Evolutionary conservation across 768 basidiomycete genomes (phyloP).

Genomic region (Pleurotus ostreatus): DNA sequence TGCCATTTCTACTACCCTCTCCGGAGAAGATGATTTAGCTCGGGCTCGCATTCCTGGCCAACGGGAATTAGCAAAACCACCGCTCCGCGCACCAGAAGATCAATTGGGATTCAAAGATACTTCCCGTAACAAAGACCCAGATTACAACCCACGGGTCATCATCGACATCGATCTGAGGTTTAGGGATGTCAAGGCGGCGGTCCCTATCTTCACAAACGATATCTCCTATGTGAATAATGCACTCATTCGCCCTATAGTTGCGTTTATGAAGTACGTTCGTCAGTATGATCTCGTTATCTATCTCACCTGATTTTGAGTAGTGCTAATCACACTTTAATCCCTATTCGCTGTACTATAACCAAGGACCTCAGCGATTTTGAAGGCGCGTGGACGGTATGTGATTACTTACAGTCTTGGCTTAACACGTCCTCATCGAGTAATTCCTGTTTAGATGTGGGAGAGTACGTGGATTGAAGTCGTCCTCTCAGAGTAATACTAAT

Average conservation of each 20-base stretch:
- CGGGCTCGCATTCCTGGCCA: slow-evolving; percentile 76
- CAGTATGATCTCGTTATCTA: background rate
- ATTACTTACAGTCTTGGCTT: background rate
- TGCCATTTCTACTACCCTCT: slow-evolving; percentile 69
- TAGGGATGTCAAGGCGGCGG: slow-evolving; percentile 90
- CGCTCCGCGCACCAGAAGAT: slow-evolving; percentile 67
- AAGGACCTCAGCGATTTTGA: slow-evolving; percentile 87
- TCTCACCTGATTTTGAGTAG: slow-evolving; percentile 34
- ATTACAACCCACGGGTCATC: slow-evolving; percentile 46
- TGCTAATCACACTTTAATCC: slow-evolving; percentile 89
- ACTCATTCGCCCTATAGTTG: slow-evolving; percentile 91
- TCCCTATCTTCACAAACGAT: slow-evolving; percentile 88
- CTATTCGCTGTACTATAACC: slow-evolving; percentile 86
- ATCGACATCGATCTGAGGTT: slow-evolving; percentile 95
- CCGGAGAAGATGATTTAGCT: slow-evolving; percentile 30
- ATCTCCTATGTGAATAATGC: slow-evolving; percentile 92
- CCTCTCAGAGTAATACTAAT: slow-evolving; percentile 1
- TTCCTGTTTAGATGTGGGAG: slow-evolving; percentile 75
- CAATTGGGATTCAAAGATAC: slow-evolving; percentile 23
- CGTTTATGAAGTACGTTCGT: slow-evolving; percentile 88
- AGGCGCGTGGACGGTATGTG: slow-evolving; percentile 90
- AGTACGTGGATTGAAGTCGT: slow-evolving; percentile 45
- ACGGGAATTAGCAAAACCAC: slow-evolving; percentile 80
- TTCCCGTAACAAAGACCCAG: slow-evolving; percentile 16
- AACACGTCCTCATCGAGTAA: no score